A percentile compares a stretch with the other conserved stretches of the same genome.
Evolutionary conservation across 495 filamentous ascomycete genomes (phyloP).

Genomic region (Rhypophila decipiens): DNA sequence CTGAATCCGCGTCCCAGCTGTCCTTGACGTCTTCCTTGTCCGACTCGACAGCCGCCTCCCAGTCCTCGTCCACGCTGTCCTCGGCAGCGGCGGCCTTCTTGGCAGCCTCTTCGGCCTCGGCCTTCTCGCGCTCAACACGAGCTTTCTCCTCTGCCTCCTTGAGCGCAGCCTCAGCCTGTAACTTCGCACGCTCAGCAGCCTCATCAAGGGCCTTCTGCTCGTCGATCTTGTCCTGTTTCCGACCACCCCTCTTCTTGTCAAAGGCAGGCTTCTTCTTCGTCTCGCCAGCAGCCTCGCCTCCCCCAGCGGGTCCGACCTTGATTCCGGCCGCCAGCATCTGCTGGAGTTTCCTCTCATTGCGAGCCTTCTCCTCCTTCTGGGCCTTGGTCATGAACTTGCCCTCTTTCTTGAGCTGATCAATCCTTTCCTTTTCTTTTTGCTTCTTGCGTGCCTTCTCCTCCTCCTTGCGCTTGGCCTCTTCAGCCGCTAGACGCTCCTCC

Average conservation of each 20-base stretch:
- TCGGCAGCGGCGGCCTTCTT: constrained; percentile 47
- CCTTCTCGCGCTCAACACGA: constrained; percentile 40
- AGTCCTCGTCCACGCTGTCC: constrained; percentile 68
- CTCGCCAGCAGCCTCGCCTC: constrained; percentile 38
- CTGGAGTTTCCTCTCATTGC: constrained; percentile 79
- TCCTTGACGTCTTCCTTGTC: constrained; percentile 75
- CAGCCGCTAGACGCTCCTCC: constrained; percentile 57
- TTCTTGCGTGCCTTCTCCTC: constrained; percentile 67
- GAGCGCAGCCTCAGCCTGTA: constrained; percentile 58
- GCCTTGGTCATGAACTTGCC: constrained; percentile 94
- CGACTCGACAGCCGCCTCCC: constrained; percentile 79
- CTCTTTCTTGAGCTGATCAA: constrained; percentile 91
- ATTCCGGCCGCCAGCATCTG: constrained; percentile 89
- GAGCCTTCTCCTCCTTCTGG: constrained; percentile 78
- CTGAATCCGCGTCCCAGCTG: constrained; percentile 85
- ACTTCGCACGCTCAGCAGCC: constrained; percentile 59
- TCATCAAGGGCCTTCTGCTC: constrained; percentile 64
- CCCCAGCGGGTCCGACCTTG: constrained; percentile 64
- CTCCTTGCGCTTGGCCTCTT: constrained; percentile 54
- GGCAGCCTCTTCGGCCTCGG: constrained; percentile 44
- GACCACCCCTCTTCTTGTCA: constrained; percentile 61
- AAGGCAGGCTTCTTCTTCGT: constrained; percentile 59
- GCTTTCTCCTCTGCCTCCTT: constrained; percentile 54
- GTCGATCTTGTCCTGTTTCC: constrained; percentile 68
- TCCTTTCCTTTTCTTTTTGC: constrained; percentile 91